Evolutionary conservation across 176 grass and related monocot species (phyloP), one percentile per base, ranked within the genome.

Genomic region (Oryza glaberrima): DNA sequence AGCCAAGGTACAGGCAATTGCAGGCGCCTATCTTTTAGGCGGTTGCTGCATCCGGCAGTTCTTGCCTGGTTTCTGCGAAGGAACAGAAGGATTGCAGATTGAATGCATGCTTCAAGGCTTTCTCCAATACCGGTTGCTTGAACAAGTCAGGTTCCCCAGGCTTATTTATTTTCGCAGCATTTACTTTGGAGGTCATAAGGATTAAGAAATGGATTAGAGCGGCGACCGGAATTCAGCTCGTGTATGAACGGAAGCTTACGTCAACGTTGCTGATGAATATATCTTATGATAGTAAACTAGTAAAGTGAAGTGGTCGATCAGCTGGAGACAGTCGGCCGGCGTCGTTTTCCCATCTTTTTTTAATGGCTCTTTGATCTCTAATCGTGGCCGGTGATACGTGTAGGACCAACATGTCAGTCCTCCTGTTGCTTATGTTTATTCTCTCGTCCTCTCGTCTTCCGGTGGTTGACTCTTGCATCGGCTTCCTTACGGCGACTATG

Each of bases 61-160:
- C 67, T 80, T 66, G 70, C 81, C 81, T 86, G 75, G 79, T 88
- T 95, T 92, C 90, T 78, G 84, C 78, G 93, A 92, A 95, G 83
- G 66, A 83, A 75, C 90, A 86, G 74, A n/a, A n/a, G 20, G 3
- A 20, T n/a, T 58, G 52, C 16, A 32, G 30, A 32, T 32, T 61
- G 16, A 34, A n/a, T 8, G 38, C 65, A 67, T 61, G 61, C 48
- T 72, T 63, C 54, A 46, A 58, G 58, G 61, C 48, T 72, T 67
- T 52, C 66, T 66, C 5, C 52, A 22, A 49, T n/a, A 43, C 75
- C 75, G 48, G 63, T 79, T 74, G 74, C 84, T 90, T 90, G 88
- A 74, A 83, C 36, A 3, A 23, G 81, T 81, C 82, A 7, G 54
- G 54, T 58, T 58, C 54, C 54, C 54, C 54, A 58, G 25, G 35